Percentiles rank a stretch among this genome's conserved stretches.
phyloP scores from a whole-genome alignment of 2,329 filamentous ascomycete species.

The Orbilia ellipsospora region DNA sequence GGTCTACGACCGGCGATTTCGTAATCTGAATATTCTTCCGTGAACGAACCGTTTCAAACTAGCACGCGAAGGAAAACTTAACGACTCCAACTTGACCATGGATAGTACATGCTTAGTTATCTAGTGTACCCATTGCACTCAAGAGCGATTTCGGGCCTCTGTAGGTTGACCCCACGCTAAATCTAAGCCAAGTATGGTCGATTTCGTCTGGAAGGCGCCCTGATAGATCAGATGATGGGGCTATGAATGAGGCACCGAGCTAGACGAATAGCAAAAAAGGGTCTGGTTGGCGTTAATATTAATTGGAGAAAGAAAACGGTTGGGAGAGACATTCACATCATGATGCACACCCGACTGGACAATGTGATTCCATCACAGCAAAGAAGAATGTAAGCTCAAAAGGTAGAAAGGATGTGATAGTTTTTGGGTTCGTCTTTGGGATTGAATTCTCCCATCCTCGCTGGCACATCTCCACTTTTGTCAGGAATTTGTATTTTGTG shows the following conservation, averaged over 20 bases:
- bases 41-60: too few species aligned
- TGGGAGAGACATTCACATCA: constrained; percentile 28
- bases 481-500: constrained; percentile 29
- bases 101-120: too few species aligned
- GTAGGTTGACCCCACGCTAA: constrained; percentile 15
- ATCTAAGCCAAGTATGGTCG: background rate
- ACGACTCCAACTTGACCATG: too few species aligned
- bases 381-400: constrained; percentile 2
- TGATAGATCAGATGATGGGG: constrained; percentile 52
- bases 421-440: background rate
- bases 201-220: background rate
- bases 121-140: background rate
- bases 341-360: constrained; percentile 36
- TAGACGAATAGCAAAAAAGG: background rate
- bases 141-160: constrained; percentile 20
- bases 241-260: constrained; percentile 12
- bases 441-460: too few species aligned
- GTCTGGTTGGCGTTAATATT: background rate
- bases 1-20: too few species aligned
- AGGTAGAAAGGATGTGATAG: background rate
- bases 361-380: constrained; percentile 40
- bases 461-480: too few species aligned
- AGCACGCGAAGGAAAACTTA: too few species aligned
- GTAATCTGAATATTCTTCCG: too few species aligned
- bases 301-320: constrained; percentile 16